Percentiles rank a stretch among this genome's conserved stretches.
These are phyloP conservation scores for Tephrocybe sp. DNA, from an alignment of 768 basidiomycete genomes.

Conservation along the genomic window DNA sequence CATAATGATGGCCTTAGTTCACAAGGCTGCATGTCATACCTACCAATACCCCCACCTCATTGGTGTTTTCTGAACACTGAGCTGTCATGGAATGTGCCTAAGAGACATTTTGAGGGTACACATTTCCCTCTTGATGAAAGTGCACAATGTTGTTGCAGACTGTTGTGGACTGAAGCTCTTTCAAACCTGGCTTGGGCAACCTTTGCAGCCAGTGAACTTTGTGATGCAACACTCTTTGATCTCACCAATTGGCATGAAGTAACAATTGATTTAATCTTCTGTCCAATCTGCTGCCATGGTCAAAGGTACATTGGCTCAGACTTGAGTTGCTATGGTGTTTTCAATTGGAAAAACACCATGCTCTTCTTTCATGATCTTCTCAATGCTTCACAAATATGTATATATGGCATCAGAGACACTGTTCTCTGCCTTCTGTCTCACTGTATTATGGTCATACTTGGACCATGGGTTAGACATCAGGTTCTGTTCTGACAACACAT, in stretches of 20 bases:
- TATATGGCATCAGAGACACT: conserved; percentile 35
- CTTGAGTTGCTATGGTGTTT: conserved; percentile 22
- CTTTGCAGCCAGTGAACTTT: neutral
- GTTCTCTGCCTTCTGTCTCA: conserved; percentile 23
- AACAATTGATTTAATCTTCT: neutral
- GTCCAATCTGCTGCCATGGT: neutral
- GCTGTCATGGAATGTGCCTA: neutral
- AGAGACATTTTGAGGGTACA: neutral
- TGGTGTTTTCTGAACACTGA: neutral
- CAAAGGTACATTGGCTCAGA: conserved; percentile 28
- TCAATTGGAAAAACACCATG: conserved; percentile 33
- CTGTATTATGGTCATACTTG: conserved; percentile 22
- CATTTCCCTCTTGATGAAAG: neutral
- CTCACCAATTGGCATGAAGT: conserved; percentile 1
- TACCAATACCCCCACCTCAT: neutral
- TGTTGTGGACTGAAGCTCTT: neutral
- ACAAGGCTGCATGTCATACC: neutral
- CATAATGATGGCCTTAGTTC: neutral
- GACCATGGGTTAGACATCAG: neutral
- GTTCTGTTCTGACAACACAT: conserved; percentile 29
- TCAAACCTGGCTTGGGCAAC: neutral
- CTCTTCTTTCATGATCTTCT: conserved; percentile 32
- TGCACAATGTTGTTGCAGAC: conserved; percentile 2
- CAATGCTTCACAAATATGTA: conserved; percentile 31
- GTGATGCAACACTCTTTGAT: neutral